Evolutionary conservation across 2,329 filamentous ascomycete genomes (phyloP), one percentile per base, ranked within the genome.

Genomic region (Diaporthe amygdali): DNA sequence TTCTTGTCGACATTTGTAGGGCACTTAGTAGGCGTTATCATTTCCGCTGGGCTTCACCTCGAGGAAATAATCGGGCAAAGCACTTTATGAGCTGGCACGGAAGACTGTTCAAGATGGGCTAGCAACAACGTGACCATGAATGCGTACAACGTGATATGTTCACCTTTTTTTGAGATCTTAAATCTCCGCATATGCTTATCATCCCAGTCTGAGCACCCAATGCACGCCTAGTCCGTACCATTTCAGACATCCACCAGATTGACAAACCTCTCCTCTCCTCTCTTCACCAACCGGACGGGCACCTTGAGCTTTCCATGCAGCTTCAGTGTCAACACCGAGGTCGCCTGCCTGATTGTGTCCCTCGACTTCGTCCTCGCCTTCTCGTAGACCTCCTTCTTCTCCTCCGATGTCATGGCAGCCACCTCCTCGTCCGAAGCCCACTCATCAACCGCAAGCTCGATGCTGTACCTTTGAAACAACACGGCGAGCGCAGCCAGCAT

Each of bases 251-350:
- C 76, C 66, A 82, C 72, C 76, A 82, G 82, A 51, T 80, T 77
- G 46, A 88, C 81, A 81, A 95, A 95, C 76, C 87, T 87, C 85
- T 95, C 94, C 74, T 88, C 81, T 0, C 93, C 93, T 75, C 91
- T 89, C 82, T 83, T 89, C 12, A 94, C 91, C 74, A 96, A 81
- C 74, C 92, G 83, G 49, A 96, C 82, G 0, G 92, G 91, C 41
- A 96, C 89, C 68, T 87, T 83, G 7, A 83, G 83, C 27, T 81
- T 83, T n/a, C 83, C 85, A 37, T 90, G 85, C 80, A 96, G 84
- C 82, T 94, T 93, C 75, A 96, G 83, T 72, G 93, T 95, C 72
- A 96, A 86, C 70, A 93, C 81, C n/a, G 88, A 88, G 34, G 82
- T 85, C 75, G 92, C 90, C 39, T 84, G 81, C 70, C 80, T 81